Conservation (phyloP, 2,329 filamentous ascomycete genomes). For the Emmonsiellopsis sp. region DNA sequence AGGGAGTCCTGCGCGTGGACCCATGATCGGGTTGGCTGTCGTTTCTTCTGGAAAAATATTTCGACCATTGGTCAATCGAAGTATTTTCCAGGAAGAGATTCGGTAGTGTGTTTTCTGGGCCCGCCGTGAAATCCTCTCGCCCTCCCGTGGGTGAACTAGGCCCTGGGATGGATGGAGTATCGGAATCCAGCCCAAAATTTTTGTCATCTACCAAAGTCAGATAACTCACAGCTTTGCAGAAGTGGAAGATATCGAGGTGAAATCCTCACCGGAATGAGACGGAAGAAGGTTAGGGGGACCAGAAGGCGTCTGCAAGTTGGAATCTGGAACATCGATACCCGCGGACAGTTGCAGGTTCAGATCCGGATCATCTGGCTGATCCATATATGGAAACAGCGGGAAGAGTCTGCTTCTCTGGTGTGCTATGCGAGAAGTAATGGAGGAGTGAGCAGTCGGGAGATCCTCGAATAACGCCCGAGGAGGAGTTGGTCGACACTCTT, state of each 20-base stretch:
- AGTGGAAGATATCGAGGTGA: background rate
- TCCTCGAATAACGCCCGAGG: conserved; percentile 13
- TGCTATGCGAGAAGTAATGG: conserved; percentile 11
- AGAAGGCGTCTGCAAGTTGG: background rate
- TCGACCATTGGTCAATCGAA: background rate
- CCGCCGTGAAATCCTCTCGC: background rate
- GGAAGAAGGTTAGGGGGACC: background rate
- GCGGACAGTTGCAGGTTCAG: background rate
- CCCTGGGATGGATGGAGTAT: background rate
- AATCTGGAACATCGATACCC: background rate
- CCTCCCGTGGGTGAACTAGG: background rate
- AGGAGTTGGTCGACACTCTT: conserved; percentile 7
- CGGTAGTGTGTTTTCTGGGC: background rate
- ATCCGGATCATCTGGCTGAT: background rate
- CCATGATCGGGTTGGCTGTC: background rate
- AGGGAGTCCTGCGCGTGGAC: background rate
- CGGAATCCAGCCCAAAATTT: background rate
- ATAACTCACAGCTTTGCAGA: background rate
- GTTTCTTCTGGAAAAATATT: background rate
- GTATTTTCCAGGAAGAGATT: background rate
- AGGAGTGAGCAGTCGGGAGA: conserved; percentile 13
- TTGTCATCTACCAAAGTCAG: background rate
- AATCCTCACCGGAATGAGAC: background rate
- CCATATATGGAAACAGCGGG: background rate
- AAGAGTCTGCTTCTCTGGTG: background rate